Base-by-base conservation (phyloP, 2,329 filamentous ascomycete genomes). In the Neurospora sp. region DNA sequence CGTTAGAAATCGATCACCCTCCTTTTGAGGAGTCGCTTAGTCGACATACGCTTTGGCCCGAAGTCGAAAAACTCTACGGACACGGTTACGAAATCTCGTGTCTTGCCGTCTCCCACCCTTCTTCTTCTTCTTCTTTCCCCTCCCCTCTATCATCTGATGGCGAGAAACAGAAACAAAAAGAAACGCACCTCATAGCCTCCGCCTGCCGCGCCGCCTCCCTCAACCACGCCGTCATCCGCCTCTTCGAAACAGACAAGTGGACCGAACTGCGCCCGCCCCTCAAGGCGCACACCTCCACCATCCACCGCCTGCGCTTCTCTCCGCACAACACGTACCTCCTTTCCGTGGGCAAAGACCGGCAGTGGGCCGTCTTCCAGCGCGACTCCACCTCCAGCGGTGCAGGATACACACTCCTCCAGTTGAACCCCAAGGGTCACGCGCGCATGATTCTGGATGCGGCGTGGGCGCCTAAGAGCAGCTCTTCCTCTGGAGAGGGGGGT, bases 31-130 rank as follows among this genome's bases (percentile, higher is more conserved):
- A 98, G 79, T 90, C 93, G 69, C 87, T 99, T 2, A 91, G 93
- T 33, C 89, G 94, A 9, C 90, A 96, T 79, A 97, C 96, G 0
- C 88, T 99, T 39, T 99, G 94, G 93, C 96, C 96, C 3, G 96
- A 99, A 78, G 89, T 89, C 7, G 96, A 99, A 80, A 99, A 99
- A 82, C 86, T 99, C 1, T 99, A 99, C 80, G 96, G 96, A 1
- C 96, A 99, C 80, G 96, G 96, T 38, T 97, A 97, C 81, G 96
- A 99, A 80, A 95, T 99, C 67, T 97, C 93, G 1, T 91, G 93
- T 43, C 87, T 97, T 17, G 92, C 94, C 11, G 87, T 90, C 8
- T 93, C 89, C 76, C 87, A 92, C 76, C 52, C 52, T 3, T 15
- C 46, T 23, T 58, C 23, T 33, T 33, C 4, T 33, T 33, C 28